A percentile compares a stretch with the other conserved stretches of the same genome.
phyloP scores from a whole-genome alignment of 306 rosid genomes.

The Notholithocarpus densiflorus region DNA sequence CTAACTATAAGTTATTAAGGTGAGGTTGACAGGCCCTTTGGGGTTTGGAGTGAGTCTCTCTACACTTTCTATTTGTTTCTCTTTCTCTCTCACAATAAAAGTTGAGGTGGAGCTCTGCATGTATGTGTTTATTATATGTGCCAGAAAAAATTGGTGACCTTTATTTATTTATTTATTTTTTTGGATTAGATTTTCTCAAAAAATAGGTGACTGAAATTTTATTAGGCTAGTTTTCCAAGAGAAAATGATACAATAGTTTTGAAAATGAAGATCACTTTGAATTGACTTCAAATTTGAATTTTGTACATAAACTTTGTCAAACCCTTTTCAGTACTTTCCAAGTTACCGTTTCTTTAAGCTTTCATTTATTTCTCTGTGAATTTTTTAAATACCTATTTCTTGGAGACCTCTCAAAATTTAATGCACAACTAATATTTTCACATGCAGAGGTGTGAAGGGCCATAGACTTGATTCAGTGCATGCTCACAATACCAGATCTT shows the following conservation, averaged over 20 bases:
- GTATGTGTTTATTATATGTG: constrained; percentile 1
- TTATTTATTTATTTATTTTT: background rate
- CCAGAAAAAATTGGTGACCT: background rate
- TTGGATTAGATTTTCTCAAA: constrained; percentile 2
- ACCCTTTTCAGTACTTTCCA: constrained; percentile 12
- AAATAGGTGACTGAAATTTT: background rate
- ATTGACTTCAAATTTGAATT: background rate
- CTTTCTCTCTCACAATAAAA: constrained; percentile 8
- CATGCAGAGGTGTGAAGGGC: constrained; percentile 39
- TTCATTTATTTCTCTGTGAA: background rate
- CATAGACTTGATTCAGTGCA: constrained; percentile 25
- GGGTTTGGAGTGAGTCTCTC: background rate
- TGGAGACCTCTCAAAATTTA: constrained; percentile 33
- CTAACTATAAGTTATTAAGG: background rate
- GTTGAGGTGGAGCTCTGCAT: constrained; percentile 16
- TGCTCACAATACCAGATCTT: background rate
- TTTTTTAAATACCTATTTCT: background rate
- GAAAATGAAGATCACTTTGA: background rate
- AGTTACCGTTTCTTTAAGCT: constrained; percentile 11
- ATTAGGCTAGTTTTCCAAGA: background rate
- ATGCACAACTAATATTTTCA: constrained; percentile 45
- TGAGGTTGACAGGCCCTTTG: constrained; percentile 13
- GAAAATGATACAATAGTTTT: too few relatives aligned
- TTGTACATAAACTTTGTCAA: constrained; percentile 16
- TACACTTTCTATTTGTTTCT: background rate